A percentile compares a stretch with the other conserved stretches of the same genome.
phyloP scores from a whole-genome alignment of 2,329 filamentous ascomycete genomes.

The Lachnellula subtilissima region DNA sequence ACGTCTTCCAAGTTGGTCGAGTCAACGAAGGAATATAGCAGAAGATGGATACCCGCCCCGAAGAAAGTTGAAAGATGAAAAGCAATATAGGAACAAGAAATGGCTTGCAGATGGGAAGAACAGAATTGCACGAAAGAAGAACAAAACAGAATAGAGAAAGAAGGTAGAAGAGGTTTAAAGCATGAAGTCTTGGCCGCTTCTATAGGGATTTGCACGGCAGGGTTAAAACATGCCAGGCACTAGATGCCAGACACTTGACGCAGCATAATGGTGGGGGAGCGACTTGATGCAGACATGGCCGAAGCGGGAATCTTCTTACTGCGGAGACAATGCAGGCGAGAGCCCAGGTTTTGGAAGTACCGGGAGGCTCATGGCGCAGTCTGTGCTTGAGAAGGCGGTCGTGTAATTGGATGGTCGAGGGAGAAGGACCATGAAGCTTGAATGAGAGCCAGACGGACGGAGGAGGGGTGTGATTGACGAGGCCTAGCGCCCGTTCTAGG shows the following conservation, averaged over 20 bases:
- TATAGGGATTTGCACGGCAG: conserved; percentile 19
- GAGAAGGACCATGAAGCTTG: background rate
- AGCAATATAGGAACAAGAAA: conserved; percentile 14
- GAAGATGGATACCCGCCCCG: conserved; percentile 22
- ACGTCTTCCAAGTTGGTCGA: conserved; percentile 7
- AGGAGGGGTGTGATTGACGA: background rate
- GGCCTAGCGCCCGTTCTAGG: background rate
- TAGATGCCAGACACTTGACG: conserved; percentile 25
- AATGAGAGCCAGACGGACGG: no score
- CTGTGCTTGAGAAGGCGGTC: conserved; percentile 9
- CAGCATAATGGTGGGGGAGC: conserved; percentile 25
- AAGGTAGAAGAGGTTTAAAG: conserved; percentile 15
- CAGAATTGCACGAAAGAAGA: conserved; percentile 11
- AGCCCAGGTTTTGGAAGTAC: conserved; percentile 7
- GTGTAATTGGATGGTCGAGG: background rate
- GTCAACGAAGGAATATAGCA: conserved; percentile 16
- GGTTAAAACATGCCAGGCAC: conserved; percentile 24
- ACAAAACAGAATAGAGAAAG: conserved; percentile 7
- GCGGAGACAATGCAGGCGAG: conserved; percentile 12
- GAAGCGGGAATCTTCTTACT: conserved; percentile 2
- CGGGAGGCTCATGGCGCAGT: conserved; percentile 18
- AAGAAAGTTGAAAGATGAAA: conserved; percentile 16
- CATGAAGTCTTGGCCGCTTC: conserved; percentile 24
- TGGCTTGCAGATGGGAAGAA: conserved; percentile 19
- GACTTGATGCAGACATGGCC: conserved; percentile 17